These are phyloP conservation scores for Neoscytalidium dimidiatum DNA, from an alignment of 2,329 filamentous ascomycete genomes.

Conservation along the genomic window DNA sequence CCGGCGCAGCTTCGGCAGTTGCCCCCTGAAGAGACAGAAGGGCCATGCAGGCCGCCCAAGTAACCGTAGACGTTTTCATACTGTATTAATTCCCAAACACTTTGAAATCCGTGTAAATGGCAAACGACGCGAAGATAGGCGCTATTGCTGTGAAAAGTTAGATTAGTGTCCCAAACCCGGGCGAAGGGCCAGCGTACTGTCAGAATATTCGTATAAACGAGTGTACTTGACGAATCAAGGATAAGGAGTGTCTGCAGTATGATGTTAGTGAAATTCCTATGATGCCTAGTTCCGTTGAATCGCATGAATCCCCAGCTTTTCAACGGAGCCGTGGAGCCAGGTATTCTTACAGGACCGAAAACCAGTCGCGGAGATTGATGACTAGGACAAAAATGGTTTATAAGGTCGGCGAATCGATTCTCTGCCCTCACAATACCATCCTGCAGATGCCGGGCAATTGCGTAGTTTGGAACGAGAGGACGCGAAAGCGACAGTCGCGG, in stretches of 20 bases:
- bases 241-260: slow-evolving; percentile 39
- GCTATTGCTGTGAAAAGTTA: slow-evolving; percentile 6
- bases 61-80: slow-evolving; percentile 47
- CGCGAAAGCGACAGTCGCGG: slow-evolving; percentile 26
- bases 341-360: slow-evolving; percentile 38
- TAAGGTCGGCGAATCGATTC: slow-evolving; percentile 9
- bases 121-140: not conserved
- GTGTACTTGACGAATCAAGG: slow-evolving; percentile 53
- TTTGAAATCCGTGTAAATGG: slow-evolving; percentile 1
- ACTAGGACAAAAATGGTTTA: slow-evolving; percentile 12
- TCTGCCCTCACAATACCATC: slow-evolving; percentile 16
- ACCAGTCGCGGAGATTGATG: slow-evolving; percentile 33
- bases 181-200: slow-evolving; percentile 26
- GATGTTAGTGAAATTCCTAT: slow-evolving; percentile 23
- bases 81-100: slow-evolving; percentile 30
- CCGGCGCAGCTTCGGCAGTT: slow-evolving; percentile 52
- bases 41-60: slow-evolving; percentile 49
- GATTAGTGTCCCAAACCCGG: not conserved
- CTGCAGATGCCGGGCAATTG: slow-evolving; percentile 26
- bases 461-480: slow-evolving; percentile 28
- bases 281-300: not conserved
- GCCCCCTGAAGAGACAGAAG: slow-evolving; percentile 47
- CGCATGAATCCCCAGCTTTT: not conserved
- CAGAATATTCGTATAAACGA: slow-evolving; percentile 47
- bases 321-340: not conserved